phyloP scores from a whole-genome alignment of 768 basidiomycete genomes.

The Candolleomyces eurysporus region DNA sequence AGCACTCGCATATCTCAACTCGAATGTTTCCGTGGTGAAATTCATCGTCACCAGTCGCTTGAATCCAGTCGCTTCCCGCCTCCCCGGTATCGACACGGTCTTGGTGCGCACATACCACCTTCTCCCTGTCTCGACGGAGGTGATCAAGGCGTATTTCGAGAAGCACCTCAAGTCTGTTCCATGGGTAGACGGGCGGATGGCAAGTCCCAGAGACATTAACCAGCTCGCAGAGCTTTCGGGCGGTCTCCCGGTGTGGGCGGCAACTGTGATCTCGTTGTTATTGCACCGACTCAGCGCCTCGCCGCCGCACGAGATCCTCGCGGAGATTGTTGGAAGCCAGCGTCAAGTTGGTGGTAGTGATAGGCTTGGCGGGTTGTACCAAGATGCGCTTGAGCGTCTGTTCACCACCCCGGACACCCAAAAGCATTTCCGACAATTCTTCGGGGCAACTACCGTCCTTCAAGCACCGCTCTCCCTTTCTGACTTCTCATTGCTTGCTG shows the following conservation, averaged over 20 bases:
- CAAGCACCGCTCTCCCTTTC: background rate
- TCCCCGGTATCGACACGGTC: background rate
- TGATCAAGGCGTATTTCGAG: no score
- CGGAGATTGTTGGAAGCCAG: background rate
- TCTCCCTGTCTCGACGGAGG: background rate
- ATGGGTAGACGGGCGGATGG: no score
- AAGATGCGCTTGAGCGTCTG: background rate
- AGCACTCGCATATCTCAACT: background rate
- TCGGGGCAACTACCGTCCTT: background rate
- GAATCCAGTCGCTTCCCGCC: background rate
- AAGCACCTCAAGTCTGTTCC: no score
- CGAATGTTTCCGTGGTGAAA: background rate
- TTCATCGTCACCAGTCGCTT: conserved; percentile 7
- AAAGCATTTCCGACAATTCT: background rate
- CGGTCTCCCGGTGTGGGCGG: background rate
- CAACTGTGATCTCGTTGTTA: background rate
- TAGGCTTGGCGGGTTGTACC: background rate
- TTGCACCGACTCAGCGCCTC: background rate
- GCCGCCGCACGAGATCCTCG: background rate
- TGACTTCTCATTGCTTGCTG: background rate
- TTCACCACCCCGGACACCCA: background rate
- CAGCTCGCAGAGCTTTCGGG: background rate
- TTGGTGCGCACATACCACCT: background rate
- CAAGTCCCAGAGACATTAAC: background rate
- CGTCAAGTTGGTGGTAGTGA: background rate